Evolutionary conservation across 345 rosid species (phyloP).

Genomic region (Citropsis articulata): DNA sequence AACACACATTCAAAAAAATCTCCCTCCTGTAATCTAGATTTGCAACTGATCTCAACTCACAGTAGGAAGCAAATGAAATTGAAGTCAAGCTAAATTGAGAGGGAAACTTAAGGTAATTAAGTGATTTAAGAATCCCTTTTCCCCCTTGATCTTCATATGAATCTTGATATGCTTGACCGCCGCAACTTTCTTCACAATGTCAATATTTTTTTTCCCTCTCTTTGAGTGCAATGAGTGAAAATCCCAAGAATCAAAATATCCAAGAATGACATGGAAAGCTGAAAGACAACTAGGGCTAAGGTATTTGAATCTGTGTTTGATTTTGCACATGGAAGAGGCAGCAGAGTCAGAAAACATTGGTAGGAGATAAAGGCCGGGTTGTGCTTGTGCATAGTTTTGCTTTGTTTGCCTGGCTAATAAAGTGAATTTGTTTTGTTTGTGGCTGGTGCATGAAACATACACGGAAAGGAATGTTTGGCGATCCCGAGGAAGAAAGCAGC

Average conservation of each 20-base stretch:
- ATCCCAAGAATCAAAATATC: neutral
- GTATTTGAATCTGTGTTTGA: constrained; percentile 3
- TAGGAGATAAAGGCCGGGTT: constrained; percentile 15
- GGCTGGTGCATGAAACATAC: constrained; percentile 20
- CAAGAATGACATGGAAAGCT: constrained; percentile 14
- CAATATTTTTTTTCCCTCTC: no score
- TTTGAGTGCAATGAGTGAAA: neutral
- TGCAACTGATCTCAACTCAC: no score
- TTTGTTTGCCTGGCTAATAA: neutral
- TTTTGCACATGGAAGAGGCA: constrained; percentile 1
- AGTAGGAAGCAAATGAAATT: no score
- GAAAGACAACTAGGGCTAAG: neutral
- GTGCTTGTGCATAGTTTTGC: no score
- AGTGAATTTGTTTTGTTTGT: neutral
- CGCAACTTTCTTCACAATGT: neutral
- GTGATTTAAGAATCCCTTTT: no score
- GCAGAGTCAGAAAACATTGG: constrained; percentile 2
- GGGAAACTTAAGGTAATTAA: no score
- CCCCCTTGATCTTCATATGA: neutral
- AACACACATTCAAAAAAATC: no score
- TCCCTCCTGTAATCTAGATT: no score
- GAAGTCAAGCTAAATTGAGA: no score
- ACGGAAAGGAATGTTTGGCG: constrained; percentile 25
- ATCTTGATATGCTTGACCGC: neutral
- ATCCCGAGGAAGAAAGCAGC: constrained; percentile 42